phyloP scores from a whole-genome alignment of 2,329 filamentous ascomycete genomes.

The Daldinia eschscholtzii region DNA sequence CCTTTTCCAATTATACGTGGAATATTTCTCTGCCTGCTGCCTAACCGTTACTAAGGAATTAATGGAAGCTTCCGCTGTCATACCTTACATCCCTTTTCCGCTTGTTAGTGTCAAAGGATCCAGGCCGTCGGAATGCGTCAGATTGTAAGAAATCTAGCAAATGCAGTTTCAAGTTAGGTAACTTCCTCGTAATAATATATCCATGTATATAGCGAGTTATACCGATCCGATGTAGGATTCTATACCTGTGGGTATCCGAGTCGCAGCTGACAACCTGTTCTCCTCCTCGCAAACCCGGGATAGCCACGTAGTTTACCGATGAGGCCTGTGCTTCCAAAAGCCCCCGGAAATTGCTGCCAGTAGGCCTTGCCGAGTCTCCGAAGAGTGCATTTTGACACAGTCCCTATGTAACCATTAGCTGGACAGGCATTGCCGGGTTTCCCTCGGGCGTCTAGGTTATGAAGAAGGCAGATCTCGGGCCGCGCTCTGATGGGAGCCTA shows the following conservation, averaged over 20 bases:
- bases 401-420: background rate
- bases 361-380: constrained; percentile 3
- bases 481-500: constrained; percentile 22
- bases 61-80: constrained; percentile 6
- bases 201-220: background rate
- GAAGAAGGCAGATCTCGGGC: constrained; percentile 25
- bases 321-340: constrained; percentile 24
- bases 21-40: background rate
- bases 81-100: constrained; percentile 14
- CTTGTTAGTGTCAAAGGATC: background rate
- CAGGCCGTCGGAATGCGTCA: constrained; percentile 16
- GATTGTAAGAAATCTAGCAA: background rate
- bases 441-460: background rate
- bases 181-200: constrained; percentile 1
- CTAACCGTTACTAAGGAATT: background rate
- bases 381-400: background rate
- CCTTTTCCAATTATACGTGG: background rate
- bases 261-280: constrained; percentile 19
- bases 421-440: constrained; percentile 19
- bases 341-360: constrained; percentile 10
- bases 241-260: constrained; percentile 35
- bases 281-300: constrained; percentile 25
- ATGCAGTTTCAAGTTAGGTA: constrained; percentile 15
- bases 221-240: constrained; percentile 33
- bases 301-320: constrained; percentile 35